Evolutionary conservation across 2,329 filamentous ascomycete species (phyloP), one percentile per base, ranked within the genome.

Genomic region (Penicillium oxalicum): DNA sequence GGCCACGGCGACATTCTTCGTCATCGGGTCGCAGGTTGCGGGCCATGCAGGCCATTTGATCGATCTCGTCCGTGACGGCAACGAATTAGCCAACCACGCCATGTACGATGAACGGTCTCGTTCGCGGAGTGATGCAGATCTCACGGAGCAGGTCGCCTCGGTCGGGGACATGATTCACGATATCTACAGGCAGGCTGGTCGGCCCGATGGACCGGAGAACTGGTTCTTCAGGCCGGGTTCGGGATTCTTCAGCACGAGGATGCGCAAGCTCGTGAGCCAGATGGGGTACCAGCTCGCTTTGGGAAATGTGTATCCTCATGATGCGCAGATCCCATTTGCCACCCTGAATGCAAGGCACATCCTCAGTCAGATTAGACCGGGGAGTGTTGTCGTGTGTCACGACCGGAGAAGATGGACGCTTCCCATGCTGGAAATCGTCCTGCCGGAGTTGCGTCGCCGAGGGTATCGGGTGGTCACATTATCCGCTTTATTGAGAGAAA

Each of bases 241-340:
- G 0, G 90, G 90, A 11, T 84, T 94, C 66, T 95, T 95, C 72
- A 89, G 79, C 61, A 72, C 74, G 37, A 68, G 79, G 13, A 91
- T 95, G 82, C 75, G 86, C 12, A 62, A 62, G 32, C 64, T 85
- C 33, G 69, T 88, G 6, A 70, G 70, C 32, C 74, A 70, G 44
- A 64, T 89, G 52, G 84, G 83, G 4, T 91, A 88, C 67, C 75
- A 77, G 43, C 75, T 93, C 44, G 84, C 90, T n/a, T 72, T 95
- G 35, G 90, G 90, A 2, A 84, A 83, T 66, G 83, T 95, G 36
- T 95, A 94, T 69, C 90, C 90, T 4, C 89, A 95, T 71, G 90
- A 95, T 70, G 83, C 90, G n/a, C 89, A 94, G 74, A 84, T 95
- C 49, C 74, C 75, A 8, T 84, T 79, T 61, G 77, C 81, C 57